Percentiles rank a stretch among this genome's conserved stretches.
phyloP scores from a whole-genome alignment of 2,329 filamentous ascomycete species.

The Dryadomyces quercus-mongolicae region DNA sequence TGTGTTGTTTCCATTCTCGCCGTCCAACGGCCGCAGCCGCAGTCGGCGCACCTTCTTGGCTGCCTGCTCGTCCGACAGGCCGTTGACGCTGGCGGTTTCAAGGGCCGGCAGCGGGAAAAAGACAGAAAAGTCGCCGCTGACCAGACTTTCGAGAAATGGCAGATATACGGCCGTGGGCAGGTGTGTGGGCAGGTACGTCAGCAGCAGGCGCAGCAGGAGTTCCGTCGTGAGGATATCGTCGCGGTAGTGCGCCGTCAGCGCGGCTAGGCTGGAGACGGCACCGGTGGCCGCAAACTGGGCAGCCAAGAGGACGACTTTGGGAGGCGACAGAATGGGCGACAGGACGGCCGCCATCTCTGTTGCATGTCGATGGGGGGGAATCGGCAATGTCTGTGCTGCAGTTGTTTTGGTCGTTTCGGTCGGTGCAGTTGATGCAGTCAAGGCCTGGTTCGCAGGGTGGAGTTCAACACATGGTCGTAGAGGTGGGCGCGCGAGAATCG shows the following conservation, averaged over 20 bases:
- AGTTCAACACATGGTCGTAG: no score
- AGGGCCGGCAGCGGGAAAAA: conserved; percentile 27
- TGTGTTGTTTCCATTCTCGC: conserved; percentile 36
- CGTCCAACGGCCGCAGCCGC: conserved; percentile 41
- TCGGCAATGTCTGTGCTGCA: no score
- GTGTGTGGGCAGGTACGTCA: conserved; percentile 68
- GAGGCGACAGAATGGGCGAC: conserved; percentile 35
- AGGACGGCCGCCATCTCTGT: neutral
- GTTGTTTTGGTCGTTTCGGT: no score
- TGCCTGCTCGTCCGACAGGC: conserved; percentile 51
- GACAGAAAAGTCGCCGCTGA: conserved; percentile 23
- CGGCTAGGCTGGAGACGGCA: conserved; percentile 50
- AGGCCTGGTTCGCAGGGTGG: no score
- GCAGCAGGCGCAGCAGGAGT: conserved; percentile 57
- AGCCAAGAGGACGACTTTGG: conserved; percentile 62
- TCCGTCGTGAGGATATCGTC: conserved; percentile 47
- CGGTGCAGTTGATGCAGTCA: no score
- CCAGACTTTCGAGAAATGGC: conserved; percentile 46
- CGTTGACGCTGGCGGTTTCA: conserved; percentile 43
- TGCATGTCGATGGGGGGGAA: no score
- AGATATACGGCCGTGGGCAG: conserved; percentile 51
- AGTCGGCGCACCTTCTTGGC: conserved; percentile 52
- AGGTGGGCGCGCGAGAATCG: no score
- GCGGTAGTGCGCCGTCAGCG: conserved; percentile 41
- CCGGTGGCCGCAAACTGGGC: conserved; percentile 55